Percentiles rank a stretch among this genome's conserved stretches.
Evolutionary conservation across 495 filamentous ascomycete species (phyloP).

Genomic region (Podospora conica): DNA sequence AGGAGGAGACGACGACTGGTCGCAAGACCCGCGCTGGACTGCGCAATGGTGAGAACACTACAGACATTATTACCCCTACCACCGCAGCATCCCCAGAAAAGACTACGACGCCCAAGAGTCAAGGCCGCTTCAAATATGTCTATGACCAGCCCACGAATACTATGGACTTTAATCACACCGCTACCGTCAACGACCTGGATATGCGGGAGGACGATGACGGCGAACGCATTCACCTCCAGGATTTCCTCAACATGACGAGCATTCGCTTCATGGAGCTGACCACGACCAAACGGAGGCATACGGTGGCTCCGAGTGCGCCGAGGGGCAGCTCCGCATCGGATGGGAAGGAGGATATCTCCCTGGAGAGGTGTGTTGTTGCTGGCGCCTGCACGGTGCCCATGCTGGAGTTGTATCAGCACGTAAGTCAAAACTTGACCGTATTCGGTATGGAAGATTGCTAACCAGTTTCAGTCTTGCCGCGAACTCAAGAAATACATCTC

Average conservation of each 20-base stretch:
- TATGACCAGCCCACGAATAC: conserved; percentile 38
- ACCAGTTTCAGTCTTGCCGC: conserved; percentile 63
- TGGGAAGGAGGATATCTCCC: conserved; percentile 45
- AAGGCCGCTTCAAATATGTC: conserved; percentile 46
- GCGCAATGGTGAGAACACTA: conserved; percentile 26
- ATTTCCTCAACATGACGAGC: conserved; percentile 90
- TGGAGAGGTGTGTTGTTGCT: conserved; percentile 78
- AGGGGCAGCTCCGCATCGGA: conserved; percentile 37
- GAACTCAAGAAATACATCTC: conserved; percentile 93
- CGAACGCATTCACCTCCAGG: conserved; percentile 76
- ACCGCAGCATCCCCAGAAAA: conserved; percentile 42
- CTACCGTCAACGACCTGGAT: conserved; percentile 28
- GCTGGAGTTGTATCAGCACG: conserved; percentile 90
- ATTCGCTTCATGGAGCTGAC: conserved; percentile 98
- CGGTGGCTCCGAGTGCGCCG: conserved; percentile 53
- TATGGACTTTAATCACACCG: conserved; percentile 41
- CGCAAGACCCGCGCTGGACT: conserved; percentile 49
- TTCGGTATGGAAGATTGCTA: conserved; percentile 19
- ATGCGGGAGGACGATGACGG: conserved; percentile 38
- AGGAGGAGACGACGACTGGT: conserved; percentile 54
- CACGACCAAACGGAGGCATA: conserved; percentile 82
- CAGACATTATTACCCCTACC: conserved; percentile 34
- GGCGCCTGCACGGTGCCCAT: conserved; percentile 88
- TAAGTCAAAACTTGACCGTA: conserved; percentile 42
- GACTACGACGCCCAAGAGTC: conserved; percentile 44